Conservation (phyloP, 2,329 filamentous ascomycete species). For the Ascochyta clinopodiicola region DNA sequence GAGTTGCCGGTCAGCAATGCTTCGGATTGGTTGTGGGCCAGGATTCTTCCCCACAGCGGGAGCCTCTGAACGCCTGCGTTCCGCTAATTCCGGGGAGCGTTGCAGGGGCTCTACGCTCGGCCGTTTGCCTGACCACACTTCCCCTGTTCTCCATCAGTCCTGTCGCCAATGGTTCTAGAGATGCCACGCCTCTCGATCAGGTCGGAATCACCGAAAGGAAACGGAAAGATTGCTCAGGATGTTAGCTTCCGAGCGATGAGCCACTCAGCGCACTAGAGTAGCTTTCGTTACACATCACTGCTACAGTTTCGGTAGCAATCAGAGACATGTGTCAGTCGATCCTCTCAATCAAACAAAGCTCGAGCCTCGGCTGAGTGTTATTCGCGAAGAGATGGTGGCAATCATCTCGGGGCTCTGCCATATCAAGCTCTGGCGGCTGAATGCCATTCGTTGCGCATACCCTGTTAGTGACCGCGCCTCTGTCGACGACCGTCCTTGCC, state of each 20-base stretch:
- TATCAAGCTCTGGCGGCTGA: constrained; percentile 28
- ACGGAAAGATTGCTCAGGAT: constrained; percentile 7
- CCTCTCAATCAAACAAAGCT: constrained; percentile 7
- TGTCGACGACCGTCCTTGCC: constrained; percentile 26
- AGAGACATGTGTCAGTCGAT: constrained; percentile 30
- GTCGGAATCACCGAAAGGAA: constrained; percentile 16
- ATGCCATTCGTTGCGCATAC: constrained; percentile 25
- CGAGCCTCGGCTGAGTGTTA: constrained; percentile 30
- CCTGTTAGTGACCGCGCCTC: constrained; percentile 37
- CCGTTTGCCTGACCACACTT: constrained; percentile 10
- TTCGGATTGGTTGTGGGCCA: constrained; percentile 23
- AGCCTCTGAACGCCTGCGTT: constrained; percentile 9
- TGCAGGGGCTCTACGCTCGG: constrained; percentile 9
- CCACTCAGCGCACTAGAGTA: constrained; percentile 21
- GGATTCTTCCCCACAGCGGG: constrained; percentile 17
- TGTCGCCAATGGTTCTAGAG: constrained; percentile 16
- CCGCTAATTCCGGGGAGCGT: constrained; percentile 12
- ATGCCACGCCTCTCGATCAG: constrained; percentile 11
- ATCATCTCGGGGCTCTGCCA: constrained; percentile 42
- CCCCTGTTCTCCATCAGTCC: constrained; percentile 15
- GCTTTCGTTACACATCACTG: constrained; percentile 11
- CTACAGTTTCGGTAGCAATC: constrained; percentile 7
- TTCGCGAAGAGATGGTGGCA: constrained; percentile 27
- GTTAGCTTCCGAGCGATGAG: constrained; percentile 14
- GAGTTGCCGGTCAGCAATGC: constrained; percentile 18